Evolutionary conservation across 2,329 filamentous ascomycete species (phyloP).

Genomic region (Fusarium nematophilum): DNA sequence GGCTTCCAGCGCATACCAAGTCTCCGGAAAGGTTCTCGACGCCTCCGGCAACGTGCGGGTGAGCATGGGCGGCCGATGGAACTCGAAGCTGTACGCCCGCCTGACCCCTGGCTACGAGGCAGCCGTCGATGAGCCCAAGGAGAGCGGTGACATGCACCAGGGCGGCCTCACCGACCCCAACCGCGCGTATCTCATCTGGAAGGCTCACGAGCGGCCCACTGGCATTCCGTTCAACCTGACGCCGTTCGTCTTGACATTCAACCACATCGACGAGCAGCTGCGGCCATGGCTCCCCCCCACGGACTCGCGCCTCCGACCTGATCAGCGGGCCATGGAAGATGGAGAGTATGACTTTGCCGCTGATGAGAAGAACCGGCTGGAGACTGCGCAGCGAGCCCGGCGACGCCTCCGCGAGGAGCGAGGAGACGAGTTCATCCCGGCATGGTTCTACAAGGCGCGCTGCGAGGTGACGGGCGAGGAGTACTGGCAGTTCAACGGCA

Average conservation of each 20-base stretch:
- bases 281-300: slow-evolving; percentile 85
- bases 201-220: slow-evolving; percentile 81
- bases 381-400: slow-evolving; percentile 87
- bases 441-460: slow-evolving; percentile 82
- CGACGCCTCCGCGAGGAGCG: slow-evolving; percentile 77
- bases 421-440: slow-evolving; percentile 84
- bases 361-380: slow-evolving; percentile 91
- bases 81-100: slow-evolving; percentile 95
- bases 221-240: slow-evolving; percentile 98
- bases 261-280: slow-evolving; percentile 89
- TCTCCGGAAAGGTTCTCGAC: slow-evolving; percentile 87
- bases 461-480: slow-evolving; percentile 87
- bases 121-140: slow-evolving; percentile 68
- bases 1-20: slow-evolving; percentile 88
- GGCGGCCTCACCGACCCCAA: slow-evolving; percentile 72
- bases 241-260: slow-evolving; percentile 93
- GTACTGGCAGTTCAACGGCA: slow-evolving; percentile 89
- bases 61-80: slow-evolving; percentile 95
- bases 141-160: slow-evolving; percentile 52
- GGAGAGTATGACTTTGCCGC: slow-evolving; percentile 96
- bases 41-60: slow-evolving; percentile 82
- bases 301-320: slow-evolving; percentile 90
- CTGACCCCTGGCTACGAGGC: slow-evolving; percentile 92
- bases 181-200: slow-evolving; percentile 91
- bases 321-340: slow-evolving; percentile 98